Percentiles rank a stretch among this genome's conserved stretches.
Conservation (phyloP, 495 filamentous ascomycete species). For the Aspergillus indologenus region DNA sequence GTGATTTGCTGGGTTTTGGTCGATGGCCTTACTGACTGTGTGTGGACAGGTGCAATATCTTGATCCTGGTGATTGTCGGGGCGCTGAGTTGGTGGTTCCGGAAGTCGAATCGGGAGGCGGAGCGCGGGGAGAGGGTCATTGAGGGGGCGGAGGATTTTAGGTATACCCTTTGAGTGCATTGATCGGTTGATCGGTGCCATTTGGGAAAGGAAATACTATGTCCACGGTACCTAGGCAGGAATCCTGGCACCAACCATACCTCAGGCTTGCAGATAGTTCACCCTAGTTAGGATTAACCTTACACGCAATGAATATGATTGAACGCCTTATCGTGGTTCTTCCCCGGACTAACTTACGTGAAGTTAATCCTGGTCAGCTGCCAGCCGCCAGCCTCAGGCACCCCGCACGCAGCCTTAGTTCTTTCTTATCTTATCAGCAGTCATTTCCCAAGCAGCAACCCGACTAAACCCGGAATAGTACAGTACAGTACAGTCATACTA, state of each 20-base stretch:
- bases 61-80: slow-evolving; percentile 40
- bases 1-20: slow-evolving; percentile 11
- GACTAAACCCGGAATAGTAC: not conserved
- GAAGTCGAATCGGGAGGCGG: slow-evolving; percentile 35
- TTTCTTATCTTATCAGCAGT: slow-evolving; percentile 1
- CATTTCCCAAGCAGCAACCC: not conserved
- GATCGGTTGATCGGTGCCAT: too few species aligned
- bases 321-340: too few species aligned
- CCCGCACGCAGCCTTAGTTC: too few species aligned
- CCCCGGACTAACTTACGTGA: too few species aligned
- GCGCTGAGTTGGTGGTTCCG: slow-evolving; percentile 35
- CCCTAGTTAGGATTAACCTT: too few species aligned
- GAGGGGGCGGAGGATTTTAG: slow-evolving; percentile 34
- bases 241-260: too few species aligned
- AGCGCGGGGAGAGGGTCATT: slow-evolving; percentile 36
- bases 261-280: too few species aligned
- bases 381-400: not conserved
- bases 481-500: too few species aligned
- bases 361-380: too few species aligned
- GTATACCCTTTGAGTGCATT: slow-evolving; percentile 32
- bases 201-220: too few species aligned
- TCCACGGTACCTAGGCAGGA: too few species aligned
- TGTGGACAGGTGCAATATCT: slow-evolving; percentile 34
- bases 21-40: not conserved
- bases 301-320: too few species aligned